Conservation (phyloP, 768 basidiomycete genomes). For the Tephrocybe sp. region DNA sequence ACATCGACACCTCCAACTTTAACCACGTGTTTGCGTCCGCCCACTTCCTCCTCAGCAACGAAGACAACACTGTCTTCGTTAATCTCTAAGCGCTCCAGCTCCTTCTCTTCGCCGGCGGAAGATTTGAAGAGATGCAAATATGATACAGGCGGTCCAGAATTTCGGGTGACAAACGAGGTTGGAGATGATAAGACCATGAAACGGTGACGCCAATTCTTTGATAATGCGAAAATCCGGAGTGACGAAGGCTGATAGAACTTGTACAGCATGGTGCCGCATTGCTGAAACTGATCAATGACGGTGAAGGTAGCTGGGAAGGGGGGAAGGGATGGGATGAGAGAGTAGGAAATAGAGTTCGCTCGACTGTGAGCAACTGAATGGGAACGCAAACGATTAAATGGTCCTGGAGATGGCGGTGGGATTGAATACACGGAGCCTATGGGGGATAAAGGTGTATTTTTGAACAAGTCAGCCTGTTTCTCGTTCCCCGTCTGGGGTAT, state of each 20-base stretch:
- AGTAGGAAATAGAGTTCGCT: conserved; percentile 32
- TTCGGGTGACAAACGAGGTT: conserved; percentile 31
- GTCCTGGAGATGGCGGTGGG: conserved; percentile 20
- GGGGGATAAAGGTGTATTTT: conserved; percentile 18
- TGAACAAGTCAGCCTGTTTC: conserved; percentile 6
- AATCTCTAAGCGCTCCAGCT: conserved; percentile 73
- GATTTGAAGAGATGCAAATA: conserved; percentile 78
- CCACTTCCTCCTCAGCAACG: conserved; percentile 58
- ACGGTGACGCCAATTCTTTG: conserved; percentile 70
- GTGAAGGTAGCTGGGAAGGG: conserved; percentile 60
- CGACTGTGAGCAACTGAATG: conserved; percentile 36
- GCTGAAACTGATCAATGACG: conserved; percentile 48
- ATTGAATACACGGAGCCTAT: conserved; percentile 33
- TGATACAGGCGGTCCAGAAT: conserved; percentile 39
- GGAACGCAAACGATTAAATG: conserved; percentile 32
- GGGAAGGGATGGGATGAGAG: conserved; percentile 52
- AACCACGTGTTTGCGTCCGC: conserved; percentile 50
- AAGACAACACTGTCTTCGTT: conserved; percentile 76
- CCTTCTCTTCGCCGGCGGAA: conserved; percentile 53
- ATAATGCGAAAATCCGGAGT: conserved; percentile 67
- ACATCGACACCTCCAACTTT: conserved; percentile 67
- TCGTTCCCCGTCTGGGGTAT: conserved; percentile 6
- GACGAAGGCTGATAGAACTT: conserved; percentile 70
- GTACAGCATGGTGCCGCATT: conserved; percentile 52
- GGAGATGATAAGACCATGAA: conserved; percentile 59